phyloP scores from a whole-genome alignment of 106 monocot genomes.

The Dioscorea zingiberensis region DNA sequence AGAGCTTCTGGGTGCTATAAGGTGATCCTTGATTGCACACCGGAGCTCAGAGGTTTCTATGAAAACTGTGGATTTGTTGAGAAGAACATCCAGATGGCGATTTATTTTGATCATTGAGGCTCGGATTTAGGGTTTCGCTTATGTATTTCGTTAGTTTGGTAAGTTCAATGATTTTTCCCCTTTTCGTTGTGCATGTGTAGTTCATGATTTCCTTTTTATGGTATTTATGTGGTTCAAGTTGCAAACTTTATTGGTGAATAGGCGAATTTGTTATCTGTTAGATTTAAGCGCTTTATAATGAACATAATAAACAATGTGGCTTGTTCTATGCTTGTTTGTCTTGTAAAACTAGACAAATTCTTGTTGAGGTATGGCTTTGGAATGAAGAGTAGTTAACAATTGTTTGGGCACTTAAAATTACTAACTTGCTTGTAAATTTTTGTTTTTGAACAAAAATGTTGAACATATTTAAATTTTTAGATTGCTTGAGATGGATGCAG shows the following conservation, averaged over 20 bases:
- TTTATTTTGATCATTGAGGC: constrained; percentile 39
- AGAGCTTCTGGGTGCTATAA: constrained; percentile 70
- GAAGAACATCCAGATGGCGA: constrained; percentile 87
- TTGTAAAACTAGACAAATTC: background rate
- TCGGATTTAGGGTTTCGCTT: background rate
- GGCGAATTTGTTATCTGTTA: background rate
- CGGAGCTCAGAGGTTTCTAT: constrained; percentile 54
- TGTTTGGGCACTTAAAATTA: too few relatives aligned
- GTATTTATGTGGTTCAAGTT: background rate
- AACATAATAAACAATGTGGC: background rate
- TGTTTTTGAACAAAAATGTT: too few relatives aligned
- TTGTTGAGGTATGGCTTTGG: too few relatives aligned
- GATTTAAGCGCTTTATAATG: background rate
- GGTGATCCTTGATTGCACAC: constrained; percentile 82
- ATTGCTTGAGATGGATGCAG: too few relatives aligned
- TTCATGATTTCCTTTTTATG: background rate
- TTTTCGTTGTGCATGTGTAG: background rate
- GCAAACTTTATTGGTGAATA: background rate
- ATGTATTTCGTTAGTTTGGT: background rate
- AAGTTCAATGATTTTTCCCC: background rate
- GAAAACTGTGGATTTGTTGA: constrained; percentile 74
- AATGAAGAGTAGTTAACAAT: background rate
- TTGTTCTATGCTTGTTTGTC: background rate
- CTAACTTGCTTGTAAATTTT: too few relatives aligned
- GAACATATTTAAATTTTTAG: too few relatives aligned